Evolutionary conservation across 2,329 filamentous ascomycete species (phyloP).

Genomic region (Aspergillus sp.): DNA sequence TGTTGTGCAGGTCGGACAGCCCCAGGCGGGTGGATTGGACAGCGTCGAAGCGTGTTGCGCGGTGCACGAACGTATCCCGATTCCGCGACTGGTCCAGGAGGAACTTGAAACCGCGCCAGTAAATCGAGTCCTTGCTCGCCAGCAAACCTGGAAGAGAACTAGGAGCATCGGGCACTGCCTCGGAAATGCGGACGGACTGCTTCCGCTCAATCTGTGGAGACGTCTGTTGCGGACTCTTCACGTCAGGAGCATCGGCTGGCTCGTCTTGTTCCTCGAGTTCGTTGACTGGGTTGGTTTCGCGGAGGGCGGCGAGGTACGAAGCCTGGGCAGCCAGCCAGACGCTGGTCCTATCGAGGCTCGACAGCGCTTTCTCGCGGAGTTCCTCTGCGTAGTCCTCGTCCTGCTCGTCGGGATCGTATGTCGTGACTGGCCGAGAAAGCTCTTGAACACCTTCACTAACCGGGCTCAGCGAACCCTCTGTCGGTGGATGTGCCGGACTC

Average conservation of each 20-base stretch:
- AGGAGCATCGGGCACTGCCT: constrained; percentile 44
- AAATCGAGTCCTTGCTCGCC: constrained; percentile 73
- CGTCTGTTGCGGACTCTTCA: constrained; percentile 28
- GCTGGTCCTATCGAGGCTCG: constrained; percentile 82
- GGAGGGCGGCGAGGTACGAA: constrained; percentile 71
- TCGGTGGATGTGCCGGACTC: constrained; percentile 38
- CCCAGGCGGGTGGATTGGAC: constrained; percentile 82
- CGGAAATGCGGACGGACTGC: constrained; percentile 38
- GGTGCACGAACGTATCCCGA: constrained; percentile 81
- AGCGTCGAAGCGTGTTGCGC: constrained; percentile 83
- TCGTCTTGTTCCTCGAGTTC: constrained; percentile 33
- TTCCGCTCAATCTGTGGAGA: constrained; percentile 25
- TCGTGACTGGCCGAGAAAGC: constrained; percentile 66
- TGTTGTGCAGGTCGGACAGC: constrained; percentile 72
- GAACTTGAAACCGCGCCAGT: constrained; percentile 85
- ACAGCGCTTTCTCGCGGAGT: constrained; percentile 70
- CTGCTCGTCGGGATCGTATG: constrained; percentile 61
- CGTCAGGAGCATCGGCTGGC: constrained; percentile 23
- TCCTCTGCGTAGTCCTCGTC: constrained; percentile 76
- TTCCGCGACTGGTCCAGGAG: constrained; percentile 68
- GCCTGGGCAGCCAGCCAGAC: constrained; percentile 85
- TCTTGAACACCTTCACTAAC: constrained; percentile 47
- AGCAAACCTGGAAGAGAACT: constrained; percentile 39
- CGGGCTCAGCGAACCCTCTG: constrained; percentile 32
- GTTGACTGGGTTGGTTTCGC: constrained; percentile 59